phyloP scores from a whole-genome alignment of 257 asterid genomes.

The Asclepias syriaca region DNA sequence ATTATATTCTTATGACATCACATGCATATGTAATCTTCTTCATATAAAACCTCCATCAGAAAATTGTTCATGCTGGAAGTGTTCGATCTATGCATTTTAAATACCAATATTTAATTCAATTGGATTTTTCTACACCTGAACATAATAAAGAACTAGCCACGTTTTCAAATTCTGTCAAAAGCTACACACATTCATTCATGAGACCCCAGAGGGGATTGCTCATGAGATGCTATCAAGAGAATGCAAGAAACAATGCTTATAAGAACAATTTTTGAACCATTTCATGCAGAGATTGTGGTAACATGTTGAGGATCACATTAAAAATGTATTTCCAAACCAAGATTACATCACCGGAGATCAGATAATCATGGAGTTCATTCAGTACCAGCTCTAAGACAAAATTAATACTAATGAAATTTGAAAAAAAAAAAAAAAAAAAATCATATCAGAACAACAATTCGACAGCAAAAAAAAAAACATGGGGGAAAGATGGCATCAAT shows the following conservation, averaged over 20 bases:
- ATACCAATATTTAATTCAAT: not conserved
- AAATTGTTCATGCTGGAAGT: not conserved
- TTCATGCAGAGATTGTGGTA: not conserved
- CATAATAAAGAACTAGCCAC: not conserved
- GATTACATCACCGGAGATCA: constrained; percentile 1
- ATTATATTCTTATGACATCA: not conserved
- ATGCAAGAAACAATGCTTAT: not conserved
- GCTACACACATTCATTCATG: not conserved
- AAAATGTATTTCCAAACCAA: not conserved
- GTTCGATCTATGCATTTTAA: not conserved
- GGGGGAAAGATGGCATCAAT: not conserved
- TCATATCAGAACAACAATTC: not conserved
- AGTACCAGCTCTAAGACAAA: not conserved
- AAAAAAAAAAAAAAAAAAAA: not conserved
- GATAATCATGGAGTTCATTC: not conserved
- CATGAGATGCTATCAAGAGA: not conserved
- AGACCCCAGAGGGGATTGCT: not conserved
- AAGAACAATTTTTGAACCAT: not conserved
- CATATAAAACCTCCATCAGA: not conserved
- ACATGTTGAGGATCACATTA: not conserved
- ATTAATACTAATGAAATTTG: not conserved
- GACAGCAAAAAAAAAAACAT: no score
- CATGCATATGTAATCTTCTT: not conserved
- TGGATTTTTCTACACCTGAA: not conserved
- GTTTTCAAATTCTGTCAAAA: not conserved